A percentile compares a stretch with the other conserved stretches of the same genome.
Conservation (phyloP, 2,329 filamentous ascomycete genomes). For the Colletotrichum melonis region DNA sequence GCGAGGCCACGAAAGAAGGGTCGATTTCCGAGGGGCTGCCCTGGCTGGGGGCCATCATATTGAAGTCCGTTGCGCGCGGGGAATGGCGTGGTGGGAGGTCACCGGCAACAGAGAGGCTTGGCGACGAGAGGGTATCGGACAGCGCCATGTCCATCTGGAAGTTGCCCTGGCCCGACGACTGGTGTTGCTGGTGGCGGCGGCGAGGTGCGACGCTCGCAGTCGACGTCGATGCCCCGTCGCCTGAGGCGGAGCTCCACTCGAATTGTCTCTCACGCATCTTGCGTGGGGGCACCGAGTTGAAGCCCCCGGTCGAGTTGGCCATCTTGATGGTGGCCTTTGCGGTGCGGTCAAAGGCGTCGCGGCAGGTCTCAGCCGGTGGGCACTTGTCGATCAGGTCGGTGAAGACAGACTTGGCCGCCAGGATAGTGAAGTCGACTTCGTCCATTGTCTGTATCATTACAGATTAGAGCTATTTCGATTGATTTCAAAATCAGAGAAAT, state of each 20-base stretch:
- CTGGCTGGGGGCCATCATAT: slow-evolving; percentile 44
- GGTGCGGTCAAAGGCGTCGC: slow-evolving; percentile 94
- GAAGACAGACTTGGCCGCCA: slow-evolving; percentile 92
- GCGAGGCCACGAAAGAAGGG: slow-evolving; percentile 58
- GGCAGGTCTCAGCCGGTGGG: slow-evolving; percentile 92
- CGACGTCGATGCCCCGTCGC: slow-evolving; percentile 41
- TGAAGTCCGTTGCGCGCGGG: slow-evolving; percentile 52
- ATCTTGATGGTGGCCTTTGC: slow-evolving; percentile 96
- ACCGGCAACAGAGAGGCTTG: slow-evolving; percentile 50
- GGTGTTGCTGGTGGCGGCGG: slow-evolving; percentile 38
- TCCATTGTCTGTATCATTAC: slow-evolving; percentile 75
- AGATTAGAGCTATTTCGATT: slow-evolving; percentile 41
- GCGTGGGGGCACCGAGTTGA: slow-evolving; percentile 59
- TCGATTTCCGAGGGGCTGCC: slow-evolving; percentile 50
- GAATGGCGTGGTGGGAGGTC: slow-evolving; percentile 53
- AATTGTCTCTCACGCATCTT: slow-evolving; percentile 33
- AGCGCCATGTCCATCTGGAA: slow-evolving; percentile 49
- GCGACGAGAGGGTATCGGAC: slow-evolving; percentile 55
- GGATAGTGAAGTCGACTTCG: slow-evolving; percentile 96
- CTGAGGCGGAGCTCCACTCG: slow-evolving; percentile 44
- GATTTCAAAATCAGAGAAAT: not conserved
- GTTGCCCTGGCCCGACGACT: slow-evolving; percentile 36
- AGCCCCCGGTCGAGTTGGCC: slow-evolving; percentile 88
- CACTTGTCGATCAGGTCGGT: slow-evolving; percentile 94
- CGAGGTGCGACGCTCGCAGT: slow-evolving; percentile 37